Conservation (phyloP, 345 rosid genomes). For the Gossypium turneri region DNA sequence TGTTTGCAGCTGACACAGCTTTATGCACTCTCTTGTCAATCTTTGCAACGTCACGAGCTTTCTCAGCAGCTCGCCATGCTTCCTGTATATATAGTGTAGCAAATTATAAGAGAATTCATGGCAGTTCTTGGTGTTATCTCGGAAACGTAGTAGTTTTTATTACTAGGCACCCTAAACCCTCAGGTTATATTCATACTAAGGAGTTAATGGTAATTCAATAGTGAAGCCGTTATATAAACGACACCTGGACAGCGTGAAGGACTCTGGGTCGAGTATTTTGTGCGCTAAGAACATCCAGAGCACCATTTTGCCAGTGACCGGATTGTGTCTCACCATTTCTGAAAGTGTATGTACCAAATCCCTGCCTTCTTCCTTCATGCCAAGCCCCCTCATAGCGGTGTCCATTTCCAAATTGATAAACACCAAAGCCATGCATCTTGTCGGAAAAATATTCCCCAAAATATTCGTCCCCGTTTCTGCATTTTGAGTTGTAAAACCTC, state of each 20-base stretch:
- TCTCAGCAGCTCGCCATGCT: slow-evolving; percentile 59
- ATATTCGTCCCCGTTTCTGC: slow-evolving; percentile 73
- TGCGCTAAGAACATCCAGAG: slow-evolving; percentile 28
- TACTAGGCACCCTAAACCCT: not conserved
- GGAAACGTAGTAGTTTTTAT: not conserved
- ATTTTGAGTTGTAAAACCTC: not conserved
- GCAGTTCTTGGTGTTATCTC: not conserved
- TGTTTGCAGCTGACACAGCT: slow-evolving; percentile 61
- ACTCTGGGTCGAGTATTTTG: slow-evolving; percentile 35
- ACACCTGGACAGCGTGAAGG: slow-evolving; percentile 42
- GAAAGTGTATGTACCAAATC: slow-evolving; percentile 73
- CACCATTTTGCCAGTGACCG: slow-evolving; percentile 72
- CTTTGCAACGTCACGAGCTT: slow-evolving; percentile 43
- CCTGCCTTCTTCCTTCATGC: slow-evolving; percentile 91
- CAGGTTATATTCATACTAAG: not conserved
- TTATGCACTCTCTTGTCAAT: slow-evolving; percentile 64
- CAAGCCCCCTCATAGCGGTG: slow-evolving; percentile 81
- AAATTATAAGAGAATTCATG: slow-evolving; percentile 2
- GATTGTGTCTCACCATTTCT: slow-evolving; percentile 65
- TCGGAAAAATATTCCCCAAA: slow-evolving; percentile 84
- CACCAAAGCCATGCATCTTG: slow-evolving; percentile 81
- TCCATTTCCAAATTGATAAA: slow-evolving; percentile 71
- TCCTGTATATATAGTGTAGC: slow-evolving; percentile 37
- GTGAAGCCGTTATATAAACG: too few species aligned
- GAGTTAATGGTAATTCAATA: not conserved